Percentiles rank a stretch among this genome's conserved stretches.
Conservation (phyloP, 2,329 filamentous ascomycete genomes). For the Triangularia setosa region DNA sequence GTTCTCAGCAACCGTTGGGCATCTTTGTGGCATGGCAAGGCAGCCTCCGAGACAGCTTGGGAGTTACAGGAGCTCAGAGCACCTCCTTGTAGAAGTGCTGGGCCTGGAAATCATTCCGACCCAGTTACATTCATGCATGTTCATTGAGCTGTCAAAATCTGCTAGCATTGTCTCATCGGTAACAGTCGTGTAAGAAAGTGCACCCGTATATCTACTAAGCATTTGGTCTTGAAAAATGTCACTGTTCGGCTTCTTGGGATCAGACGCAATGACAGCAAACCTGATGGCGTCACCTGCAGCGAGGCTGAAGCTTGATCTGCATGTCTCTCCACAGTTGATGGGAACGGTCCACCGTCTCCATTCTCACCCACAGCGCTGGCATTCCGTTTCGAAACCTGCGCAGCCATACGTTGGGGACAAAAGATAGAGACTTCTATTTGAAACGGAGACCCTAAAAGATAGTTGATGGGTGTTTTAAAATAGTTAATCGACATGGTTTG, state of each 20-base stretch:
- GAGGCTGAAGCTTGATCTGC: slow-evolving; percentile 17
- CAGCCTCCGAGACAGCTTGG: neutral
- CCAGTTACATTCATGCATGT: neutral
- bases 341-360: neutral
- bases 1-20: neutral
- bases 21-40: neutral
- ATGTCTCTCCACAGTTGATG: slow-evolving; percentile 4
- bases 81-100: neutral
- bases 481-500: too few species aligned
- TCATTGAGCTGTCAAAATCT: neutral
- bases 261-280: neutral
- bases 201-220: neutral
- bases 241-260: neutral
- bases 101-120: neutral
- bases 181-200: neutral
- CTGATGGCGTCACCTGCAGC: slow-evolving; percentile 14
- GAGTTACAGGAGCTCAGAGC: neutral
- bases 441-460: too few species aligned
- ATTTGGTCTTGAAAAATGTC: neutral
- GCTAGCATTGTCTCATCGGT: neutral
- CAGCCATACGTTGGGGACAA: too few species aligned
- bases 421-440: too few species aligned
- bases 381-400: neutral
- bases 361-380: neutral
- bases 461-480: too few species aligned